Evolutionary conservation across 805 yeast genomes (phyloP).

Genomic region (Pichia gijzeniarum): DNA sequence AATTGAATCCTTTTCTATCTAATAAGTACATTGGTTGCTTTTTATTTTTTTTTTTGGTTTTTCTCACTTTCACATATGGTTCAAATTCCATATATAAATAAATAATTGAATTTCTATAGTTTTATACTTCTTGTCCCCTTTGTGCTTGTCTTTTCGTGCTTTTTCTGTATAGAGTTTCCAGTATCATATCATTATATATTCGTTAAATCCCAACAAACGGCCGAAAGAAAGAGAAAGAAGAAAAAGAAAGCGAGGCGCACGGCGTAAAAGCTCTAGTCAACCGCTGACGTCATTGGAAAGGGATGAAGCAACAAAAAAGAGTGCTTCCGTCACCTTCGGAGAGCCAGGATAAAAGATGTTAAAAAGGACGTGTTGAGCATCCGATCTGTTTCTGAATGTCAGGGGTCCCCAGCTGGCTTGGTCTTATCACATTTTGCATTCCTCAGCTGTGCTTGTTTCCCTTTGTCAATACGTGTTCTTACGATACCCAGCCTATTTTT

Average conservation of each 20-base stretch:
- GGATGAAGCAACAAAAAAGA: neutral
- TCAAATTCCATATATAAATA: neutral
- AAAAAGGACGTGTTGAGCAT: too few species aligned
- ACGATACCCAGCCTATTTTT: too few species aligned
- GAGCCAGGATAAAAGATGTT: too few species aligned
- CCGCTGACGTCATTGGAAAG: too few species aligned
- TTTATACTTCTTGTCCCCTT: neutral
- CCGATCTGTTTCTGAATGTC: too few species aligned
- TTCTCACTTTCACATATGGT: too few species aligned
- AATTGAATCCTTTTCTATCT: conserved; percentile 13
- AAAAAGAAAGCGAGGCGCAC: neutral
- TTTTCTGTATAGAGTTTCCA: conserved; percentile 9
- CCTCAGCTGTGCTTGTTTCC: too few species aligned
- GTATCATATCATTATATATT: conserved; percentile 10
- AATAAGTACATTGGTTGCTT: conserved; percentile 10
- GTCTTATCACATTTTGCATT: too few species aligned
- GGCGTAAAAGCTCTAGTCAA: too few species aligned
- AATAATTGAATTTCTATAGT: neutral
- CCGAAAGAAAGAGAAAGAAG: conserved; percentile 2
- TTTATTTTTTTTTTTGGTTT: neutral
- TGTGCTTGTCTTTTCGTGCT: conserved; percentile 2
- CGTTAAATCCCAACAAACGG: conserved; percentile 7
- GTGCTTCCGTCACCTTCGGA: too few species aligned
- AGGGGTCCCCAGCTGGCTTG: too few species aligned
- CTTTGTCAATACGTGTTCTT: too few species aligned